A percentile compares a stretch with the other conserved stretches of the same genome.
These are phyloP conservation scores for Pseudogymnoascus sp. DNA, from an alignment of 2,329 filamentous ascomycete species.

Conservation along the genomic window DNA sequence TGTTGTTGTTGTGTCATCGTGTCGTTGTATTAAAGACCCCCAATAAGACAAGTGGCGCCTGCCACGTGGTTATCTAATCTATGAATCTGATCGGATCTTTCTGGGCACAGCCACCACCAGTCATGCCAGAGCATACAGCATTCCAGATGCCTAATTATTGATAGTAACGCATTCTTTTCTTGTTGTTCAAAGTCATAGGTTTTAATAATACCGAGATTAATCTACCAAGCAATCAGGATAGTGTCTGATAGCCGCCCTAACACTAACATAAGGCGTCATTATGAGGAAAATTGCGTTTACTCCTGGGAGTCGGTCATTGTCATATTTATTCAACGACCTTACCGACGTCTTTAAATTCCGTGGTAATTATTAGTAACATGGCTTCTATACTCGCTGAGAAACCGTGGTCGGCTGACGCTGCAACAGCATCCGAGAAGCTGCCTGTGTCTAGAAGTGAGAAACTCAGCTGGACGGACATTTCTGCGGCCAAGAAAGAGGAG, in stretches of 20 bases:
- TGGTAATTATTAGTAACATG: neutral
- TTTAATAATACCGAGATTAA: neutral
- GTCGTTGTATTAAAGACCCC: neutral
- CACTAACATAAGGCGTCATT: constrained; percentile 1
- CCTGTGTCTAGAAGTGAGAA: neutral
- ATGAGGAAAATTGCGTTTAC: neutral
- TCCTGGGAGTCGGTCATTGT: neutral
- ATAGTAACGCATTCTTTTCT: neutral
- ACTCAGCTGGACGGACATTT: neutral
- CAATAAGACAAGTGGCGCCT: neutral
- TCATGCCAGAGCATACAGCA: neutral
- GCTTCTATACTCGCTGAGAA: neutral
- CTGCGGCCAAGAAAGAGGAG: constrained; percentile 6
- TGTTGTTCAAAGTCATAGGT: neutral
- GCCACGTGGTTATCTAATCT: neutral
- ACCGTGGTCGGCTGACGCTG: neutral
- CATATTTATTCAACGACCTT: neutral
- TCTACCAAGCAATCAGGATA: neutral
- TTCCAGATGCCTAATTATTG: neutral
- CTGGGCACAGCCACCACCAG: neutral
- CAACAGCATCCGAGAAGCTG: neutral
- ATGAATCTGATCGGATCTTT: neutral
- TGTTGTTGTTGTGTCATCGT: neutral
- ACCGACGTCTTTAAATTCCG: neutral
- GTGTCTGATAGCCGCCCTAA: neutral